Conservation (phyloP, 129 eudicot genomes). For the Flaveria bidentis region DNA sequence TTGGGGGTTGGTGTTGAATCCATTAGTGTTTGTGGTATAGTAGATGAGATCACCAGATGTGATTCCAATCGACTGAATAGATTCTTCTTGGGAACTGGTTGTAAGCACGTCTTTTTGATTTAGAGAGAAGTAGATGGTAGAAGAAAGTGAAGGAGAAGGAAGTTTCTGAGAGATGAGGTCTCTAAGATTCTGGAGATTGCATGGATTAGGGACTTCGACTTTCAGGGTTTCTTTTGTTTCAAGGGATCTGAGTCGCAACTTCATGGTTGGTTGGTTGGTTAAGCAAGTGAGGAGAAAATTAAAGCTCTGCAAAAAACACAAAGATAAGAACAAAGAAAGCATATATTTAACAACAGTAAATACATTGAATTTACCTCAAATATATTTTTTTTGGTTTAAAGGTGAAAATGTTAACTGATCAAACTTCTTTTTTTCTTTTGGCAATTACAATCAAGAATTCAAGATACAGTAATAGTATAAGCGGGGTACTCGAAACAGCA, state of each 20-base stretch:
- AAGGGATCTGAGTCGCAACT: slow-evolving; percentile 61
- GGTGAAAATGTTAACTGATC: not conserved
- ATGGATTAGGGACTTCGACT: slow-evolving; percentile 58
- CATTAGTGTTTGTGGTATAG: slow-evolving; percentile 49
- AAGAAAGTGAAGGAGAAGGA: slow-evolving; percentile 27
- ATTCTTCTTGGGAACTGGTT: slow-evolving; percentile 43
- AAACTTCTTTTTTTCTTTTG: not conserved
- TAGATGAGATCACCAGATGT: slow-evolving; percentile 78
- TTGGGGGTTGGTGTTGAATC: slow-evolving; percentile 18
- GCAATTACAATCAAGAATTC: not conserved
- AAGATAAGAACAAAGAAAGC: not conserved
- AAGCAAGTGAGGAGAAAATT: not conserved
- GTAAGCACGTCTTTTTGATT: slow-evolving; percentile 62
- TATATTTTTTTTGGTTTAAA: not conserved
- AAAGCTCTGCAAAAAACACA: not conserved
- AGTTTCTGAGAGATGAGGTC: slow-evolving; percentile 47
- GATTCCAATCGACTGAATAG: slow-evolving; percentile 67
- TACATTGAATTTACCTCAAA: not conserved
- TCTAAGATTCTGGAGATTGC: slow-evolving; percentile 53
- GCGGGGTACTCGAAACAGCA: not conserved
- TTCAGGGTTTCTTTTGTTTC: slow-evolving; percentile 68
- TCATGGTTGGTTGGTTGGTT: slow-evolving; percentile 42
- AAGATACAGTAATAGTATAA: not conserved
- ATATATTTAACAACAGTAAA: not conserved
- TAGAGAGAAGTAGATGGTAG: slow-evolving; percentile 53